phyloP scores from a whole-genome alignment of 305 asterid genomes.

The Solanum hybrid region DNA sequence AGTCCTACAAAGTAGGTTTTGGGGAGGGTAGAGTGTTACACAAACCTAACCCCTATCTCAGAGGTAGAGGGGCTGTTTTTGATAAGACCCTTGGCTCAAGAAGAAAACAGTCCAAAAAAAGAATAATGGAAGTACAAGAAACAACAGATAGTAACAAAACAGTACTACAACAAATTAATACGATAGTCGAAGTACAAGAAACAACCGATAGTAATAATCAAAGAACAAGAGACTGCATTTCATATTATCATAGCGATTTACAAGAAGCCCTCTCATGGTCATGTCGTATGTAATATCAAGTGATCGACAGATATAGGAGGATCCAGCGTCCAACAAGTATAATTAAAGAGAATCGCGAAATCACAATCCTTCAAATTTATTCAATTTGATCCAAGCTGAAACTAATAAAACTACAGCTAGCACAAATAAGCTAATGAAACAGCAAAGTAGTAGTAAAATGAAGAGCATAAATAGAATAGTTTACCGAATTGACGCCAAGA shows the following conservation, averaged over 20 bases:
- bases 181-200: background rate
- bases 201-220: background rate
- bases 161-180: background rate
- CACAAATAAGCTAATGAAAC: background rate
- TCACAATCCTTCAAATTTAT: background rate
- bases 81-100: background rate
- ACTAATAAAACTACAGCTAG: background rate
- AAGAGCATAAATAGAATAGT: background rate
- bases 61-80: background rate
- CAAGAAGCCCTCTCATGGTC: background rate
- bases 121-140: background rate
- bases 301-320: background rate
- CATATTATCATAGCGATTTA: background rate
- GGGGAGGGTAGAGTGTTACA: background rate
- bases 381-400: background rate
- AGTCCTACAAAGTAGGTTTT: background rate
- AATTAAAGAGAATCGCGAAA: background rate
- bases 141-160: background rate
- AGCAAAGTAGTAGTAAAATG: background rate
- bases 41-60: background rate
- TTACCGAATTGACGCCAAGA: constrained; percentile 73
- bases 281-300: background rate
- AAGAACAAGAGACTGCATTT: background rate
- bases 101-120: background rate
- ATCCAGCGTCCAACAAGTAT: background rate